Conservation (phyloP, 106 monocot species). For the Amphibolis antarctica region DNA sequence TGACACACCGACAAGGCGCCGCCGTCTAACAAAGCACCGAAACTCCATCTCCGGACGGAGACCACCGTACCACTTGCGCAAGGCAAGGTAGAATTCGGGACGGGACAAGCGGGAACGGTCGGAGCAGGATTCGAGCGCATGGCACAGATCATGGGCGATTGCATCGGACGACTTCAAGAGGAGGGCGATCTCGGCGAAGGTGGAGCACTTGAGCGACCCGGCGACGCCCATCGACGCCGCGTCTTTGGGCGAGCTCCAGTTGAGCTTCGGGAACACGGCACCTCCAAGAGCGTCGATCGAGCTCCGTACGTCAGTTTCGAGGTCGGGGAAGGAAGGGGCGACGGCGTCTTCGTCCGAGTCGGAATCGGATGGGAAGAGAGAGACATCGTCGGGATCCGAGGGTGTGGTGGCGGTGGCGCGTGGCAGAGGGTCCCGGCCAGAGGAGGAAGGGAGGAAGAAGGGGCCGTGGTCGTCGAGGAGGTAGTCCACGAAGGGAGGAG, state of each 20-base stretch:
- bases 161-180: conserved; percentile 78
- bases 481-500: conserved; percentile 18
- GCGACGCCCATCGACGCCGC: conserved; percentile 60
- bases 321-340: conserved; percentile 58
- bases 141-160: conserved; percentile 59
- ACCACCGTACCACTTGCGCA: conserved; percentile 55
- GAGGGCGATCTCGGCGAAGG: conserved; percentile 64
- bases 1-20: conserved; percentile 41
- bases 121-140: conserved; percentile 29
- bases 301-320: conserved; percentile 36
- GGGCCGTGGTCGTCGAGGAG: conserved; percentile 10
- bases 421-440: conserved; percentile 31
- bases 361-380: conserved; percentile 12
- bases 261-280: conserved; percentile 81
- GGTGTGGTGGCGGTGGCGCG: background rate
- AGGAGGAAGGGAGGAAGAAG: conserved; percentile 17
- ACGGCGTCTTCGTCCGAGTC: background rate
- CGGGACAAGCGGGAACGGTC: background rate
- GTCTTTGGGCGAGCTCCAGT: conserved; percentile 91
- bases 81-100: conserved; percentile 45
- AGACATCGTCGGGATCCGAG: conserved; percentile 9
- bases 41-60: conserved; percentile 75
- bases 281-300: conserved; percentile 63
- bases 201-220: conserved; percentile 51
- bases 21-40: conserved; percentile 57